A percentile compares a stretch with the other conserved stretches of the same genome.
phyloP scores from a whole-genome alignment of 768 basidiomycete genomes.

The Asterophora parasitica region DNA sequence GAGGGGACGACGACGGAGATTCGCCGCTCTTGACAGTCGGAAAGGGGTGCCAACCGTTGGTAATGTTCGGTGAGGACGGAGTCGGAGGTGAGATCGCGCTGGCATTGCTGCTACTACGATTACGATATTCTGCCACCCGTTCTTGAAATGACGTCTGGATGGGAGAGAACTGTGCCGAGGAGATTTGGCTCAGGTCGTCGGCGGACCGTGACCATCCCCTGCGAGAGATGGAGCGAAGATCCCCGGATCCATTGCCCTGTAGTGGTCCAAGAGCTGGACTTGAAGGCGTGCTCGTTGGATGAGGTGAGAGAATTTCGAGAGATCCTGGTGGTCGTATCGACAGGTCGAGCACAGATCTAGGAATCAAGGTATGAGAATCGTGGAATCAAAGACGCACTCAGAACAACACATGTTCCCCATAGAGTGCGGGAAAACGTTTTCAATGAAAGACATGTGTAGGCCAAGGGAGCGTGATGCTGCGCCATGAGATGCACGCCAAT shows the following conservation, averaged over 20 bases:
- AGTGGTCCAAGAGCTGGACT: constrained; percentile 27
- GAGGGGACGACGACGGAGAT: constrained; percentile 29
- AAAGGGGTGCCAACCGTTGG: constrained; percentile 37
- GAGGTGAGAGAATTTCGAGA: constrained; percentile 35
- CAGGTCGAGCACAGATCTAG: constrained; percentile 65
- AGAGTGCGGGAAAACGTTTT: neutral
- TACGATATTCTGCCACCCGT: constrained; percentile 62
- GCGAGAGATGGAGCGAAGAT: constrained; percentile 64
- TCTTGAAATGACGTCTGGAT: constrained; percentile 53
- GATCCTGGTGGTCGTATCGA: constrained; percentile 42
- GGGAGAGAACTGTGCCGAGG: constrained; percentile 29
- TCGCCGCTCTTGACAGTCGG: constrained; percentile 32
- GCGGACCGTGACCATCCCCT: constrained; percentile 78
- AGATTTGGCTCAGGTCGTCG: constrained; percentile 67
- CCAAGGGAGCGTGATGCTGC: neutral
- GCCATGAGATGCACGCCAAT: neutral
- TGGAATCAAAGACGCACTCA: neutral
- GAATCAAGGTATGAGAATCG: neutral
- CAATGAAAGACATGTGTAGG: neutral
- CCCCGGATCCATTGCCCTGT: constrained; percentile 40
- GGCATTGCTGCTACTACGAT: constrained; percentile 51
- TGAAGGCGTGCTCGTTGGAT: constrained; percentile 33
- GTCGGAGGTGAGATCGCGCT: constrained; percentile 35
- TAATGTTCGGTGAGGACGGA: constrained; percentile 29
- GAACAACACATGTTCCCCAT: neutral